phyloP scores from a whole-genome alignment of 2,329 filamentous ascomycete genomes.

The Zalaria sp. region DNA sequence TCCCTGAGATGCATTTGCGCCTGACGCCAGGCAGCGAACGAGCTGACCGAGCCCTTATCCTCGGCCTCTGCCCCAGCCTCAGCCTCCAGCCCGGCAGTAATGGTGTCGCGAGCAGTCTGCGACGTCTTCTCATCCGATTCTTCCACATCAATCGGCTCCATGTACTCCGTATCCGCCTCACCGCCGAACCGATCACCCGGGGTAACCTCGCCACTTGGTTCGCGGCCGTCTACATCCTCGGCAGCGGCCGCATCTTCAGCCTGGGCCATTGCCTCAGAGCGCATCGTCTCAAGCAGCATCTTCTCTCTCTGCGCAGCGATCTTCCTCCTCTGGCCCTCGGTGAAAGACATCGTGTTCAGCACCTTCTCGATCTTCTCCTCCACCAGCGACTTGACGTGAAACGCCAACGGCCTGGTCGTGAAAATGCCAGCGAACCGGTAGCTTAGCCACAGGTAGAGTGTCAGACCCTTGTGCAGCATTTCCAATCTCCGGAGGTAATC shows the following conservation, averaged over 20 bases:
- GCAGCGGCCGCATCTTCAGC: conserved; percentile 4
- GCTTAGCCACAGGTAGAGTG: conserved; percentile 84
- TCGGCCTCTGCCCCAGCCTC: neutral
- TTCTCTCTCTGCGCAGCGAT: conserved; percentile 14
- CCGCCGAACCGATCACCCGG: conserved; percentile 16
- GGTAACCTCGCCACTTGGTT: conserved; percentile 8
- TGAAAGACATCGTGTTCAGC: conserved; percentile 42
- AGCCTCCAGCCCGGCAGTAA: neutral
- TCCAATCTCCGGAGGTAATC: conserved; percentile 59
- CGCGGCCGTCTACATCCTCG: conserved; percentile 2
- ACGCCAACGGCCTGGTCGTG: conserved; percentile 57
- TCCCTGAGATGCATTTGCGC: conserved; percentile 3
- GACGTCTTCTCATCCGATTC: neutral
- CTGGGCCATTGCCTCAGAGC: conserved; percentile 4
- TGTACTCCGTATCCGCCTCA: conserved; percentile 12
- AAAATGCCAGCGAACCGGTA: conserved; percentile 80
- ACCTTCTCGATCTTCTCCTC: conserved; percentile 60
- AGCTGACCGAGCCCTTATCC: conserved; percentile 2
- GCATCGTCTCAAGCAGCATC: conserved; percentile 9
- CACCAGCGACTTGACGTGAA: conserved; percentile 63
- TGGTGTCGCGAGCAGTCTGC: neutral
- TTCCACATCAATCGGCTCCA: conserved; percentile 8
- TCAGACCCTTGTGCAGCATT: conserved; percentile 63
- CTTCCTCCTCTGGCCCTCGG: conserved; percentile 12
- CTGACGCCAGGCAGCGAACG: conserved; percentile 1